These are phyloP conservation scores for Bryoglossum gracile DNA, from an alignment of 495 filamentous ascomycete genomes.

Conservation along the genomic window DNA sequence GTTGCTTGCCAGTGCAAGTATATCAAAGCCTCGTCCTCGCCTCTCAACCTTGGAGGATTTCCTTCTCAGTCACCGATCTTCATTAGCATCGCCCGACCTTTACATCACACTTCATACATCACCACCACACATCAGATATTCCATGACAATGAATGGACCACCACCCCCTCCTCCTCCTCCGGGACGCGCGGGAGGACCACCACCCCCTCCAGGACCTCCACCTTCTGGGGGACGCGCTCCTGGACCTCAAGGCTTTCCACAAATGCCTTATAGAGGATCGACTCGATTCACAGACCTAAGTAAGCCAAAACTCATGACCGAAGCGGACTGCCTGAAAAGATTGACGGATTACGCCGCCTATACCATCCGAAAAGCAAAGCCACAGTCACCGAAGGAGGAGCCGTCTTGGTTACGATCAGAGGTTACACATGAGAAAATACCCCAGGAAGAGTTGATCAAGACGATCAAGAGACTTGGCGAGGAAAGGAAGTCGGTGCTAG, in stretches of 20 bases:
- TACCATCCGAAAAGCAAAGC: slow-evolving; percentile 13
- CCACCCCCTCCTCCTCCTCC: background rate
- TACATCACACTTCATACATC: background rate
- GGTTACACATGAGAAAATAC: slow-evolving; percentile 9
- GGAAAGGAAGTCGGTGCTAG: slow-evolving; percentile 4
- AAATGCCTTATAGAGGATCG: slow-evolving; percentile 9
- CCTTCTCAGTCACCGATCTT: background rate
- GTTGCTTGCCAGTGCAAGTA: background rate
- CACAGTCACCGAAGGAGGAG: slow-evolving; percentile 11
- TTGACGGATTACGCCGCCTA: slow-evolving; percentile 14
- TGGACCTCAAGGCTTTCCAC: background rate
- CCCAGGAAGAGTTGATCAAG: slow-evolving; percentile 16
- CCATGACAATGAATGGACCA: background rate
- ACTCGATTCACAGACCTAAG: slow-evolving; percentile 13
- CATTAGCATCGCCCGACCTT: background rate
- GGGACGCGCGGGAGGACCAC: background rate
- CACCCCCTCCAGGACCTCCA: slow-evolving; percentile 1
- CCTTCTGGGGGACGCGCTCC: background rate
- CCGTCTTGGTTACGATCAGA: slow-evolving; percentile 19
- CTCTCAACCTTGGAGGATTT: background rate
- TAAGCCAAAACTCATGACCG: slow-evolving; percentile 4
- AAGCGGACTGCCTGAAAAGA: slow-evolving; percentile 12
- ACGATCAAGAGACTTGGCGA: slow-evolving; percentile 21
- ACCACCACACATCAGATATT: background rate
- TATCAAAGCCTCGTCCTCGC: background rate